phyloP scores from a whole-genome alignment of 768 basidiomycete species.

The Lactarius trivialis region DNA sequence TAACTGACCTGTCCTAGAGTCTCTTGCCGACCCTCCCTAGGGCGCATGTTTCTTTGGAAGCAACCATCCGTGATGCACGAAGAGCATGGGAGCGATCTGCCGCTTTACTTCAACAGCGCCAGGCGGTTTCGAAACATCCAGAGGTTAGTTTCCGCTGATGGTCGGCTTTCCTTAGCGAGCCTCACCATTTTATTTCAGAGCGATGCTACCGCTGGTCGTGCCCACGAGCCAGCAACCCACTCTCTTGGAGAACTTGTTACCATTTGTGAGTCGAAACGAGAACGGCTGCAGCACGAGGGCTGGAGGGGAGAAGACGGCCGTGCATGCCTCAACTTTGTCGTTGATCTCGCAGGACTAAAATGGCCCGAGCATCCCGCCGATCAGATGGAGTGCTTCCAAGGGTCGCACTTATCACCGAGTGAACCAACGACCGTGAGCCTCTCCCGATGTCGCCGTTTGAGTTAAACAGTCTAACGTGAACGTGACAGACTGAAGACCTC shows the following conservation, averaged over 20 bases:
- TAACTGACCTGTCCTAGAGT: conserved; percentile 19
- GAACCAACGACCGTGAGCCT: conserved; percentile 6
- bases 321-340: conserved; percentile 28
- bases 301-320: conserved; percentile 29
- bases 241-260: conserved; percentile 26
- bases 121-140: conserved; percentile 29
- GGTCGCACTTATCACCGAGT: not conserved
- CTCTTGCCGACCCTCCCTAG: conserved; percentile 32
- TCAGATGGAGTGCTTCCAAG: not conserved
- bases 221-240: not conserved
- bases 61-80: conserved; percentile 29
- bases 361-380: conserved; percentile 3
- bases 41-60: conserved; percentile 32
- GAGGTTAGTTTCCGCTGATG: conserved; percentile 23
- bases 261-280: conserved; percentile 30
- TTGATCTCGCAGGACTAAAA: conserved; percentile 29
- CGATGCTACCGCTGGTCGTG: not conserved
- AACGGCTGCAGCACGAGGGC: conserved; percentile 23
- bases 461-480: conserved; percentile 3
- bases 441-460: not conserved
- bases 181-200: conserved; percentile 5
- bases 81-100: conserved; percentile 36
- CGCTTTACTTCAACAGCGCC: conserved; percentile 30
- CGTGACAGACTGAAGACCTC: conserved; percentile 10
- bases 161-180: conserved; percentile 7